phyloP scores from a whole-genome alignment of 306 rosid genomes.

The Alnus rubra region DNA sequence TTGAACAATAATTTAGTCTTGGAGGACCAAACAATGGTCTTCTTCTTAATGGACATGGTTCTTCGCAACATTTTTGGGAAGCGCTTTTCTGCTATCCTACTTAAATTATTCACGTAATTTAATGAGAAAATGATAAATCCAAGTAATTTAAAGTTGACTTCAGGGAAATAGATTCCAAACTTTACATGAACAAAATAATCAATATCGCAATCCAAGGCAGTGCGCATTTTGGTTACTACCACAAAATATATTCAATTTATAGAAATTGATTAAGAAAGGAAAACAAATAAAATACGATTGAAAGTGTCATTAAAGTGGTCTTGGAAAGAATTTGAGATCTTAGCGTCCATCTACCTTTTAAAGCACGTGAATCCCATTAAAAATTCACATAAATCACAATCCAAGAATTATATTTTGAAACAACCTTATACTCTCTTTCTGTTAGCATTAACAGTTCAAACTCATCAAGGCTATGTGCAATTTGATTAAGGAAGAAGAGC shows the following conservation, averaged over 20 bases:
- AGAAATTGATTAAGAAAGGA: background rate
- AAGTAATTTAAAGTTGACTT: background rate
- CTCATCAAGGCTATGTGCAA: conserved; percentile 4
- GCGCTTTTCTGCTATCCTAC: background rate
- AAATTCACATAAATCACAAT: background rate
- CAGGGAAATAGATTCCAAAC: background rate
- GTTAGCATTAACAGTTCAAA: background rate
- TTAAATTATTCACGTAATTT: background rate
- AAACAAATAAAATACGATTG: background rate
- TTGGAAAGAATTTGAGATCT: background rate
- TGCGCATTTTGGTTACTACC: background rate
- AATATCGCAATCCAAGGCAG: background rate
- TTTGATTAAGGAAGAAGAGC: background rate
- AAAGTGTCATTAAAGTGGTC: background rate
- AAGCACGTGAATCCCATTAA: background rate
- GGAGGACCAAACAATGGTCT: background rate
- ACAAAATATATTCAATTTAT: background rate
- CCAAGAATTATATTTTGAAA: background rate
- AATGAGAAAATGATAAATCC: background rate
- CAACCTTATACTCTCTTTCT: background rate
- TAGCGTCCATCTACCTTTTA: background rate
- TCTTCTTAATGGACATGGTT: background rate
- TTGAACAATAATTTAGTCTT: conserved; percentile 5
- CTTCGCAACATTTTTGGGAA: background rate
- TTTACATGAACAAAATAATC: background rate